Conservation (phyloP, 805 yeast genomes). For the Metschnikowia chrysomelidarum region DNA sequence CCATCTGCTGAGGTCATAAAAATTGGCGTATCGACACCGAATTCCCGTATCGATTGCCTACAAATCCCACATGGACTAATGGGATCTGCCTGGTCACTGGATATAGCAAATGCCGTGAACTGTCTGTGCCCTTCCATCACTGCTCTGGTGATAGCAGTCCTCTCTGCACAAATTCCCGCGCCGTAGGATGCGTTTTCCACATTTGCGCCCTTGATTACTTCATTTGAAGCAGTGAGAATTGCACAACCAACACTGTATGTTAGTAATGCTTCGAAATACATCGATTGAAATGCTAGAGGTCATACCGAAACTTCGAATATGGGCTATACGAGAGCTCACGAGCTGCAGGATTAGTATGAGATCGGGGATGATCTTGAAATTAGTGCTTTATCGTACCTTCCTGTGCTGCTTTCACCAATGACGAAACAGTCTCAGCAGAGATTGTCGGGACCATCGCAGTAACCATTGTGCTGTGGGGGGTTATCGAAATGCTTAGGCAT, state of each 20-base stretch:
- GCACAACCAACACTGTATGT: conserved; percentile 71
- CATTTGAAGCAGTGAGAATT: conserved; percentile 51
- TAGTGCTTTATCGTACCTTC: conserved; percentile 8
- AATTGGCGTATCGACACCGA: conserved; percentile 56
- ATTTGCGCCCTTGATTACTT: conserved; percentile 70
- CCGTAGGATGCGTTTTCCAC: conserved; percentile 93
- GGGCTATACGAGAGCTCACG: conserved; percentile 60
- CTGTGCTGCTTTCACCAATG: conserved; percentile 8
- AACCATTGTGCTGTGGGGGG: neutral
- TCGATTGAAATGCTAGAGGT: neutral
- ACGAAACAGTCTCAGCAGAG: neutral
- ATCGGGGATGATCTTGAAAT: neutral
- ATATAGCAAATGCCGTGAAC: conserved; percentile 63
- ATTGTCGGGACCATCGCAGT: neutral
- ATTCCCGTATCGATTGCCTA: conserved; percentile 85
- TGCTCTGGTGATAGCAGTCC: conserved; percentile 32
- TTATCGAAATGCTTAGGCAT: conserved; percentile 1
- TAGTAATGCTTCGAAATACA: neutral
- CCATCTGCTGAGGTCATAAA: conserved; percentile 68
- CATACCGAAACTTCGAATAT: conserved; percentile 62
- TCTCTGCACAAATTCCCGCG: conserved; percentile 42
- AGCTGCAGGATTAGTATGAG: conserved; percentile 29
- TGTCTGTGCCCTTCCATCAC: conserved; percentile 38
- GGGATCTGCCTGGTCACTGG: conserved; percentile 55
- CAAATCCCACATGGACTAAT: conserved; percentile 94